phyloP scores from a whole-genome alignment of 331 rosid genomes.

The Cydonia oblonga region DNA sequence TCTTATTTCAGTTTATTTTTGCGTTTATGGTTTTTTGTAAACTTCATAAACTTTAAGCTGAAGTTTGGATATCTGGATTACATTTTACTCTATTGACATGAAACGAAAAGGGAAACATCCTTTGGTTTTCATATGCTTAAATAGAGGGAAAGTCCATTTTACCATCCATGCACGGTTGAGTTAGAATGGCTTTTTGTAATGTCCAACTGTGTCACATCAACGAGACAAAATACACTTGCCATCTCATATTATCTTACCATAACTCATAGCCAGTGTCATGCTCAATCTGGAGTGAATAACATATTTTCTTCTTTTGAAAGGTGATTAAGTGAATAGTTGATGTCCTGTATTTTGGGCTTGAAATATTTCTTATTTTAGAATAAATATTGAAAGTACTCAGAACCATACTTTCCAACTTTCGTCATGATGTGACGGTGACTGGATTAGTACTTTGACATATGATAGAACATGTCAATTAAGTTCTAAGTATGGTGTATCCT shows the following conservation, averaged over 20 bases:
- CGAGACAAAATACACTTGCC: not conserved
- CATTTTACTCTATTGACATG: not conserved
- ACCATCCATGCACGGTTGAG: not conserved
- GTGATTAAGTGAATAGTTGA: not conserved
- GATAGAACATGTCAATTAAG: not conserved
- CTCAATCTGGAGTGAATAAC: not conserved
- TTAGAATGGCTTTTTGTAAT: not conserved
- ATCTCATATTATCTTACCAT: not conserved
- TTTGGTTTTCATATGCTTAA: not conserved
- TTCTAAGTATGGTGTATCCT: not conserved
- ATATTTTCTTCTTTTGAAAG: not conserved
- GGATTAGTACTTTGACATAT: not conserved
- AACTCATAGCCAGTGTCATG: not conserved
- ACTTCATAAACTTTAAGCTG: not conserved
- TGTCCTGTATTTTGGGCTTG: not conserved
- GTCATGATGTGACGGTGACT: not conserved
- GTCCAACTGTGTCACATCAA: not conserved
- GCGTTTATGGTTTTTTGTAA: not conserved
- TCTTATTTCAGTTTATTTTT: constrained; percentile 2
- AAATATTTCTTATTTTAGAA: not conserved
- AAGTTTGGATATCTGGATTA: not conserved
- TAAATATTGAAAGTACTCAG: not conserved
- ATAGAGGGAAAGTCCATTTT: not conserved
- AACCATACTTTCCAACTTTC: not conserved
- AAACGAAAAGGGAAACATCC: not conserved